These are phyloP conservation scores for Hymenoscyphus albidus DNA, from an alignment of 2,329 filamentous ascomycete genomes.

Conservation along the genomic window DNA sequence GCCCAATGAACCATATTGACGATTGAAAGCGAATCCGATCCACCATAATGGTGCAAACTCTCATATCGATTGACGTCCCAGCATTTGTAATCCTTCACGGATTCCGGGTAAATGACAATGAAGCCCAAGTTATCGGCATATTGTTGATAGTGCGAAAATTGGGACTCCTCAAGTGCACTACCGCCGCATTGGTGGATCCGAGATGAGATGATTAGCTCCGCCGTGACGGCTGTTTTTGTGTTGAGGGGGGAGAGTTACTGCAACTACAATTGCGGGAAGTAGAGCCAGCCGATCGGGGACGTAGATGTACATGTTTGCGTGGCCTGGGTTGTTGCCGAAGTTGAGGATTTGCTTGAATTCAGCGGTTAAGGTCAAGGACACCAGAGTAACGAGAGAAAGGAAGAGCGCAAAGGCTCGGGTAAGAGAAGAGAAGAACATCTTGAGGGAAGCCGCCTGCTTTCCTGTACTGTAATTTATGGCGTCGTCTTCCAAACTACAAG, in stretches of 20 bases:
- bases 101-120: neutral
- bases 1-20: neutral
- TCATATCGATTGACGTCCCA: neutral
- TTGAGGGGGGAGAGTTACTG: neutral
- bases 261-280: neutral
- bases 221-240: neutral
- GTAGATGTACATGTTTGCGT: neutral
- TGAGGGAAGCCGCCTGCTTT: neutral
- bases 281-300: neutral
- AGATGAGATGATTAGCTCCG: neutral
- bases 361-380: neutral
- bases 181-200: neutral
- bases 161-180: neutral
- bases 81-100: neutral
- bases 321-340: neutral
- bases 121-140: neutral
- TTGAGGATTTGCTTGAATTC: neutral
- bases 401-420: neutral
- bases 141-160: neutral
- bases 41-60: neutral
- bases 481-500: neutral
- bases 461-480: neutral
- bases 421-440: neutral
- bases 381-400: neutral
- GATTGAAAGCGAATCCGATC: neutral